Evolutionary conservation across 2,329 filamentous ascomycete genomes (phyloP).

Genomic region (Hypoxylon sp.): DNA sequence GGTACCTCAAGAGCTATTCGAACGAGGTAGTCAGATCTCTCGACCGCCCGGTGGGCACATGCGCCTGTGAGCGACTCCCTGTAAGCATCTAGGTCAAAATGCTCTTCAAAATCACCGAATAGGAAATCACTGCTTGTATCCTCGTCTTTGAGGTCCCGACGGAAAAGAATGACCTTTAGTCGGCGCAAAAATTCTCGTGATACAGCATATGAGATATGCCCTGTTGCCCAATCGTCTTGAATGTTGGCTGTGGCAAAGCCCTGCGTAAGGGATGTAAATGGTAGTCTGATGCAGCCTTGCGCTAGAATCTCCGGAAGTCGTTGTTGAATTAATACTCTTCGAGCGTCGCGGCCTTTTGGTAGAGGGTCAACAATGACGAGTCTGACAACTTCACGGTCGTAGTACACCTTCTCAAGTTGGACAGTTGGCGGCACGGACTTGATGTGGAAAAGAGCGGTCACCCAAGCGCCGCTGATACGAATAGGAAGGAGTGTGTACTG

Average conservation of each 20-base stretch:
- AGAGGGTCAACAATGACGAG: conserved; percentile 38
- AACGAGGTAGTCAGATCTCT: conserved; percentile 31
- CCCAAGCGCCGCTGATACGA: conserved; percentile 30
- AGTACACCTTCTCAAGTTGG: background rate
- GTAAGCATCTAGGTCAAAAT: conserved; percentile 37
- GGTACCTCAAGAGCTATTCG: conserved; percentile 41
- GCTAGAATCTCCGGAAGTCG: conserved; percentile 29
- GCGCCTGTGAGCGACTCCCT: conserved; percentile 36
- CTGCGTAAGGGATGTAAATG: background rate
- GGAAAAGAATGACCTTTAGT: conserved; percentile 33
- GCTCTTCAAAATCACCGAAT: conserved; percentile 36
- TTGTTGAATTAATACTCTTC: conserved; percentile 6
- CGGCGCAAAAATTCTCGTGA: conserved; percentile 41
- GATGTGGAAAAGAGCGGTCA: conserved; percentile 35
- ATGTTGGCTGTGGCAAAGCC: conserved; percentile 3
- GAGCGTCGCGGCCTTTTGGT: background rate
- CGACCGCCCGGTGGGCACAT: conserved; percentile 39
- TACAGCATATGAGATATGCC: conserved; percentile 38
- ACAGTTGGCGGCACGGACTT: background rate
- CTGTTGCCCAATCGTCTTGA: conserved; percentile 32
- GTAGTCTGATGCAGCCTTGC: conserved; percentile 35
- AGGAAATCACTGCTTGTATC: conserved; percentile 18
- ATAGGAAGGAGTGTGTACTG: conserved; percentile 39
- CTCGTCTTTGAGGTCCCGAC: background rate
- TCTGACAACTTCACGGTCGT: conserved; percentile 32